Evolutionary conservation across 495 filamentous ascomycete species (phyloP), one percentile per base, ranked within the genome.

Genomic region (Usnea hakonensis): DNA sequence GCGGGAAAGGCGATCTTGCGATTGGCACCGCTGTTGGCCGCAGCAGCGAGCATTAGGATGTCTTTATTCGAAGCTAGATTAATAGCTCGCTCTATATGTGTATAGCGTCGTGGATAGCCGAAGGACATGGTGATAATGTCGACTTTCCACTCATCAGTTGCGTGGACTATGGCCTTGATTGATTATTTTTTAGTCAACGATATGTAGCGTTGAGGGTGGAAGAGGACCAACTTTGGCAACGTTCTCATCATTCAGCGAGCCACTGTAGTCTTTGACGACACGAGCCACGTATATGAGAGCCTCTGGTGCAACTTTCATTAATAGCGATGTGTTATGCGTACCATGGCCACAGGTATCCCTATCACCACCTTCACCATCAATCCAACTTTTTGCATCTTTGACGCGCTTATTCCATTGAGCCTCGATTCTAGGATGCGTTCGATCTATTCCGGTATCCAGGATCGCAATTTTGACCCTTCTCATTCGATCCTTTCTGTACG

Each of bases 71-170:
- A 21, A 21, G 65, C 63, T 32, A 44, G 19, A 19, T 43, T 21
- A 36, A 70, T 63, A 13, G 68, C 63, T 11, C 17, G 46, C 14
- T 16, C 10, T 23, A 67, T 57, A 17, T 16, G 33, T 9, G 17
- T 9, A 28, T 67, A 35, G 2, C 58, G 26, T 33, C 43, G 19
- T 9, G 37, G 19, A n/a, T 69, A 65, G 10, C 64, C 67, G 57
- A 71, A 72, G 5, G 67, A 72, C 70, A 70, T 72, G 30, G 53
- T 58, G 28, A 71, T 71, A n/a, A 72, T 70, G 46, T 71, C 62
- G 1, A 69, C 70, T 17, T 62, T 55, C 69, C 69, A 63, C 19
- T 60, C 53, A 6, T 53, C 19, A 13, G 61, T 55, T 35, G 70
- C 70, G 40, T 66, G 59, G 14, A 56, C 41, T 23, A 72, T 71